Evolutionary conservation across 768 basidiomycete species (phyloP), one percentile per base, ranked within the genome.

Genomic region (Boletus insuetus): DNA sequence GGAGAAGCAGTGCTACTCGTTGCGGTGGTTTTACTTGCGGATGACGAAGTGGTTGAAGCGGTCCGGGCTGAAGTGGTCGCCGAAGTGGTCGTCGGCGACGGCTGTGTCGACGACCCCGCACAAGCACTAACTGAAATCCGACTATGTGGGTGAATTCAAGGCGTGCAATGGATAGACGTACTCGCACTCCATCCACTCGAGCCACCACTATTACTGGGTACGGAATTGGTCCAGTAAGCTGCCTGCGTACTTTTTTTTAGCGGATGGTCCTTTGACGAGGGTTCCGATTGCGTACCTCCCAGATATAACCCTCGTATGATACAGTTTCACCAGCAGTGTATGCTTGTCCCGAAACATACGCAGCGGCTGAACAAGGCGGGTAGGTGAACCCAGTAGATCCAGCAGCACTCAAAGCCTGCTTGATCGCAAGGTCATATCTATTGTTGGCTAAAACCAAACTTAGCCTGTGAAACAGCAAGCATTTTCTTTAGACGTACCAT

Each of bases 311-410:
- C 42, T 73, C 64, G 62, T 77, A 87, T 13, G 83, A 77, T 14
- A 82, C 85, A 57, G 75, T 64, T 3, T 77, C 71, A 26, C 81
- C 81, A 4, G 74, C 83, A 6, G 75, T 61, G 66, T 88, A 86
- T 52, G 64, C 73, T 9, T 66, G 75, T 17, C 82, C 81, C 10
- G 79, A 64, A 47, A 74, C 72, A 61, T 70, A 87, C 0, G 82
- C 76, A 17, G 82, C 74, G 11, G 84, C 82, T 39, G 79, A 75
- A 64, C 85, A 88, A 48, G 79, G 59, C 16, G 85, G 84, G 69
- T 76, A 87, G 3, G 80, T 81, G 68, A 87, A 88, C 9, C 85
- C 84, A 17, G 82, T 83, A n/a, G 84, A 83, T 45, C 86, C 85
- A 35, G 85, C 82, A 14, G 81, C 79, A 14, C 71, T 68, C 37